Base-by-base conservation (phyloP, 1,139 yeast species). In the Blastobotrys arbuscula region DNA sequence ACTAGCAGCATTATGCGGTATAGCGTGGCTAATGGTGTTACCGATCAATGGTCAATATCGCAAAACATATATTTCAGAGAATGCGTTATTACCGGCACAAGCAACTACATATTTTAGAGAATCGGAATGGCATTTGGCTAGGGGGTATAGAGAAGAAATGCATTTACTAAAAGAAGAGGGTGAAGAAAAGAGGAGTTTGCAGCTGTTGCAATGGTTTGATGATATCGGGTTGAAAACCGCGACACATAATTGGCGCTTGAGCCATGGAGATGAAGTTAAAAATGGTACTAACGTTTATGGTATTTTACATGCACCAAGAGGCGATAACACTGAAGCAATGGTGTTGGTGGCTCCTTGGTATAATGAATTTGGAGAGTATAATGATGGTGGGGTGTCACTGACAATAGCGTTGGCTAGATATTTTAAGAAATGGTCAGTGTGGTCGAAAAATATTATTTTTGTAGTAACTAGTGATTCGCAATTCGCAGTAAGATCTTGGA, bases 11-110 rank as follows among this genome's bases (percentile, higher is more conserved):
- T 15, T 85, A 1, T 65, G 76, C 18, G 88, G 95, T 36, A 59
- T 85, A 3, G 67, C 70, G 0, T 84, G 95, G 87, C 69, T 92
- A 42, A 67, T 79, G n/a, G 60, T 72, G 24, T 71, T 87, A 47
- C 97, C 98, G 0, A 57, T 82, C 58, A 84, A 84, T 38, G 97
- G 96, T 20, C 87, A 86, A 63, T 88, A 73, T 62, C 73, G 97
- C 49, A 71, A 75, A 56, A 87, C 96, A 6, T 92, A 92, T 63
- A 85, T 90, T 19, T 84, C 95, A 8, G 99, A 94, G 64, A 94
- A 92, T 68, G 99, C 99, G 33, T 73, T 94, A 64, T 82, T 94
- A 86, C 97, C 98, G 12, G 90, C 95, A 0, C 97, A 92, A 64
- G 97, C 92, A 2, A 84, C 83, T 58, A 84, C 96, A 16, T 89